phyloP scores from a whole-genome alignment of 805 yeast species.

The Sugiyamaella lignohabitans region DNA sequence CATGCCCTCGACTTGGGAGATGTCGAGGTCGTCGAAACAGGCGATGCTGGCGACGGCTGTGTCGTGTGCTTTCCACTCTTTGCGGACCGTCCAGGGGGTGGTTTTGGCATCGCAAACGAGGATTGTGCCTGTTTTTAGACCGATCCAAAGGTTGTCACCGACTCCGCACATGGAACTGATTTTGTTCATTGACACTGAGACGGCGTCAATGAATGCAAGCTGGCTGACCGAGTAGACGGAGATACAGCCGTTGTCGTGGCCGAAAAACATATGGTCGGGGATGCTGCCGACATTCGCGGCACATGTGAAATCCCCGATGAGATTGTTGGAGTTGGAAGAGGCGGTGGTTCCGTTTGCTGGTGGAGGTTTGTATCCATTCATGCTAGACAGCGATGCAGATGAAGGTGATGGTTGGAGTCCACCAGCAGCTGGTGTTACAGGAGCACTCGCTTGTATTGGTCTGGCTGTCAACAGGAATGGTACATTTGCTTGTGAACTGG shows the following conservation, averaged over 20 bases:
- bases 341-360: background rate
- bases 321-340: background rate
- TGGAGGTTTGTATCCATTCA: background rate
- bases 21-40: conserved; percentile 11
- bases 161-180: conserved; percentile 25
- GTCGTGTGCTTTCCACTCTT: conserved; percentile 36
- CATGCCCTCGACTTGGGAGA: conserved; percentile 16
- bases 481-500: conserved; percentile 17
- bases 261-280: conserved; percentile 31
- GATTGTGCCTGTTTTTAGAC: conserved; percentile 33
- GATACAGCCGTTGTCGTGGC: conserved; percentile 37
- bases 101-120: conserved; percentile 29
- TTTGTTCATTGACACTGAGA: conserved; percentile 28
- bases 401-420: background rate
- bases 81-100: conserved; percentile 30
- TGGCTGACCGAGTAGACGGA: conserved; percentile 26
- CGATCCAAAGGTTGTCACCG: conserved; percentile 32
- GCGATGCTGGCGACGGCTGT: conserved; percentile 22
- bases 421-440: conserved; percentile 3
- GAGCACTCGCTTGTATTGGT: conserved; percentile 18
- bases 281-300: conserved; percentile 21
- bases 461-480: conserved; percentile 23
- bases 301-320: conserved; percentile 25
- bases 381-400: background rate
- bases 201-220: conserved; percentile 26